phyloP scores from a whole-genome alignment of 768 basidiomycete species.

The Rhizopogon vulgaris region DNA sequence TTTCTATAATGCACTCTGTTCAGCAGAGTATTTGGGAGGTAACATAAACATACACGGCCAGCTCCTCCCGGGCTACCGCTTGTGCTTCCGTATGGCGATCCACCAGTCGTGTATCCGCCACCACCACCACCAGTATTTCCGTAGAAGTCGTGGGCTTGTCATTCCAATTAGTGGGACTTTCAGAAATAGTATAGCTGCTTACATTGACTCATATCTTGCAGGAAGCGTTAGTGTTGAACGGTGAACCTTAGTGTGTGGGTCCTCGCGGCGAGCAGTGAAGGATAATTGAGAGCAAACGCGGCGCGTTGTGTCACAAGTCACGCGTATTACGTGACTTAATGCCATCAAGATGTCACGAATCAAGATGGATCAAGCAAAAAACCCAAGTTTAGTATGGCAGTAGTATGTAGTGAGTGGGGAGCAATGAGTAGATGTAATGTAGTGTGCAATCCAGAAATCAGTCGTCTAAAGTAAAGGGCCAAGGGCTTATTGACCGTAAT shows the following conservation, averaged over 20 bases:
- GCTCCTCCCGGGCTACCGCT: conserved; percentile 56
- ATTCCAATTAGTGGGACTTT: not conserved
- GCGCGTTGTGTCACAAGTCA: conserved; percentile 21
- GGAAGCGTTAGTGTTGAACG: not conserved
- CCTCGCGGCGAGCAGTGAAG: too few species aligned
- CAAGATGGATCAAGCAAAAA: not conserved
- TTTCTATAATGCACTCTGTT: conserved; percentile 21
- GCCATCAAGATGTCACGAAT: not conserved
- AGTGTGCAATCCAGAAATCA: conserved; percentile 3
- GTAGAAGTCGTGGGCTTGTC: conserved; percentile 35
- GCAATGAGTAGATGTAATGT: conserved; percentile 22
- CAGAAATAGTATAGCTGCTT: conserved; percentile 1
- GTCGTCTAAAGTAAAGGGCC: not conserved
- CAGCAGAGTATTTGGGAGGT: not conserved
- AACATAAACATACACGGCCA: conserved; percentile 29
- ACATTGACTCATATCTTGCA: conserved; percentile 40
- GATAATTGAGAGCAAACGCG: not conserved
- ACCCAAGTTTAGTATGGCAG: not conserved
- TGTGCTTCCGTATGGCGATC: conserved; percentile 51
- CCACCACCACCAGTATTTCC: conserved; percentile 32
- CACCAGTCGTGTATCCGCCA: conserved; percentile 54
- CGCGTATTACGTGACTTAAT: conserved; percentile 3
- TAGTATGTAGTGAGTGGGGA: conserved; percentile 9
- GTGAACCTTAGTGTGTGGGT: not conserved
- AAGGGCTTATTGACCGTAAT: conserved; percentile 25